phyloP scores from a whole-genome alignment of 116 monocot genomes.

The Papilionanthe hybrid region DNA sequence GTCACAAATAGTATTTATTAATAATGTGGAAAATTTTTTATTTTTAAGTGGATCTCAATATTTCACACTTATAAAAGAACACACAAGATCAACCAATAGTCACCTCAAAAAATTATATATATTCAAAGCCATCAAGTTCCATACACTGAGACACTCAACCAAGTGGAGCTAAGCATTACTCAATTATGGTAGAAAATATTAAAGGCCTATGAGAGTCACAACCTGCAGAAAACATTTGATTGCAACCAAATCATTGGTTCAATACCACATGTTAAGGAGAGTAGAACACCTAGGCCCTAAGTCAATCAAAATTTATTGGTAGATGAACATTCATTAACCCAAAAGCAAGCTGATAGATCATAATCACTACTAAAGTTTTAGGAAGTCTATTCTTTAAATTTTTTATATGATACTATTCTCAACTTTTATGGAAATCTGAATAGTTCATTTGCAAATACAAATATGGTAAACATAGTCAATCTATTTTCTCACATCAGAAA shows the following conservation, averaged over 20 bases:
- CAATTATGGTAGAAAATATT: neutral
- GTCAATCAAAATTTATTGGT: neutral
- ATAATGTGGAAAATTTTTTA: neutral
- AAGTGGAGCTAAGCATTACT: neutral
- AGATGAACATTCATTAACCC: neutral
- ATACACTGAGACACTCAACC: neutral
- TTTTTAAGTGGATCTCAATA: neutral
- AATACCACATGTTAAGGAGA: neutral
- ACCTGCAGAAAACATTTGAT: neutral
- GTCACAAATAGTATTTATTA: neutral
- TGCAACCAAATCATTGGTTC: neutral
- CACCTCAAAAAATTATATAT: neutral
- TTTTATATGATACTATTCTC: neutral
- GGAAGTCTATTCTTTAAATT: neutral
- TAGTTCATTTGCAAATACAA: neutral
- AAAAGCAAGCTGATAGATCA: neutral
- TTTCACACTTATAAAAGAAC: neutral
- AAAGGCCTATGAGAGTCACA: neutral
- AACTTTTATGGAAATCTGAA: neutral
- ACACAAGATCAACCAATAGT: neutral
- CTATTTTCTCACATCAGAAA: neutral
- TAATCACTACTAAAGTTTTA: neutral
- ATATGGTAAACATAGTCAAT: neutral
- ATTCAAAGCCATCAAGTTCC: neutral
- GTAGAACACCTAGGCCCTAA: neutral